Base-by-base conservation (phyloP, 176 grass and related monocot genomes). In the Bothriochloa decipiens region DNA sequence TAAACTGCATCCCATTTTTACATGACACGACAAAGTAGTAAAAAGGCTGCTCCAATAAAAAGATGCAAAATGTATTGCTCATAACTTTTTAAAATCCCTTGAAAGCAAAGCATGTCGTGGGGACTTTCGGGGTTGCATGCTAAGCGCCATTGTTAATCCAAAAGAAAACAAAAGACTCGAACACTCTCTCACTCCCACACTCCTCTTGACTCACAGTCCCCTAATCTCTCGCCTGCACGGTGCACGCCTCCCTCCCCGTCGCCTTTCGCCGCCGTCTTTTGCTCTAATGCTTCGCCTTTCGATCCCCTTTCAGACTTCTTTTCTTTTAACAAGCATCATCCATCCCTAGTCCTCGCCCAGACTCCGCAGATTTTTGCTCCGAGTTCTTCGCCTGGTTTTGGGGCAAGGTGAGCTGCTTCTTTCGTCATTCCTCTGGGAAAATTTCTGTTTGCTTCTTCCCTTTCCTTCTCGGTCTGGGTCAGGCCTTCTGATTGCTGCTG, bases 261-360 rank as follows among this genome's bases (percentile, higher is more conserved):
- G 80, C 83, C 88, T 83, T 90, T 86, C 68, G 84, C 74, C 84
- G 84, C 84, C 84, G 73, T 82, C 22, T 37, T 89, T 84, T 75
- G 42, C 69, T 27, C 16, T 18, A 37, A 85, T 66, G 68, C 78
- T 65, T 57, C 6, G 4, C 82, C 27, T 80, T 81, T 82, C 23
- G 55, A 27, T 13, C 78, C 53, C 32, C 75, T 80, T 90, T 70
- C 18, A 68, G 23, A 58, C 15, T 77, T 64, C 13, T 39, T 63
- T 57, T 53, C n/a, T n/a, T n/a, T n/a, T n/a, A n/a, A n/a, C n/a
- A n/a, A 76, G 16, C 27, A 22, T 35, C 57, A 46, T 49, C 40
- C 1, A 35, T 35, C 43, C 46, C 16, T 89, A 74, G 69, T 79
- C 76, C 70, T 55, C 50, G 64, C 49, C 28, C 49, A 11, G 27